Conservation (phyloP, 2,329 filamentous ascomycete genomes). For the Alternaria conjuncta region DNA sequence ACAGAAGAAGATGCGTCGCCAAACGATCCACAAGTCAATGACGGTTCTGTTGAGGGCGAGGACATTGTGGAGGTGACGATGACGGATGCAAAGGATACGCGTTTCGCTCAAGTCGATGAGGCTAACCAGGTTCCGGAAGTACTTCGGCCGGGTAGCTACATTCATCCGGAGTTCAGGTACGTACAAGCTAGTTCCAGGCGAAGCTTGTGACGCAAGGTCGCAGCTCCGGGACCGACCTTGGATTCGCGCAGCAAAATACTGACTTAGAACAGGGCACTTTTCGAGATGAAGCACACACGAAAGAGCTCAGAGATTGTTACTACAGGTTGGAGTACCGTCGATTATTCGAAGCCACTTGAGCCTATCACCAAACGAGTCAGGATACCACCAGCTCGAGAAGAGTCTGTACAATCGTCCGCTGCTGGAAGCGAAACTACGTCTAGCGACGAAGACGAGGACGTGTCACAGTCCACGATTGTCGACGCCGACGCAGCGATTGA, state of each 20-base stretch:
- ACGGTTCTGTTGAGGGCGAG: conserved; percentile 83
- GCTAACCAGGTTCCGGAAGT: conserved; percentile 47
- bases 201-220: background rate
- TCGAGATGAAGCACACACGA: conserved; percentile 73
- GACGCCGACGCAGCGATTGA: conserved; percentile 38
- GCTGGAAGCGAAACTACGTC: conserved; percentile 35
- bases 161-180: conserved; percentile 66
- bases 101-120: conserved; percentile 21
- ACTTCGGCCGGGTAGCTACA: conserved; percentile 61
- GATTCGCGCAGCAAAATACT: background rate
- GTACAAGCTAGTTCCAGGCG: background rate
- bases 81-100: conserved; percentile 63
- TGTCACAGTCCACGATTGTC: conserved; percentile 27
- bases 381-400: conserved; percentile 37
- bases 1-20: conserved; percentile 69
- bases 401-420: conserved; percentile 43
- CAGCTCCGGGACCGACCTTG: background rate
- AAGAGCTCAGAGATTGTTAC: conserved; percentile 65
- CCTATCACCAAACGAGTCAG: conserved; percentile 58
- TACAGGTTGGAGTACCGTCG: conserved; percentile 70
- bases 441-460: conserved; percentile 45
- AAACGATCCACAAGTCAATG: conserved; percentile 73
- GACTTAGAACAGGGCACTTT: conserved; percentile 57
- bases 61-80: conserved; percentile 92
- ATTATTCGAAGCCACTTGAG: conserved; percentile 65